Base-by-base conservation (phyloP, 208 protist species). In the Wallacemonas rigidus region DNA sequence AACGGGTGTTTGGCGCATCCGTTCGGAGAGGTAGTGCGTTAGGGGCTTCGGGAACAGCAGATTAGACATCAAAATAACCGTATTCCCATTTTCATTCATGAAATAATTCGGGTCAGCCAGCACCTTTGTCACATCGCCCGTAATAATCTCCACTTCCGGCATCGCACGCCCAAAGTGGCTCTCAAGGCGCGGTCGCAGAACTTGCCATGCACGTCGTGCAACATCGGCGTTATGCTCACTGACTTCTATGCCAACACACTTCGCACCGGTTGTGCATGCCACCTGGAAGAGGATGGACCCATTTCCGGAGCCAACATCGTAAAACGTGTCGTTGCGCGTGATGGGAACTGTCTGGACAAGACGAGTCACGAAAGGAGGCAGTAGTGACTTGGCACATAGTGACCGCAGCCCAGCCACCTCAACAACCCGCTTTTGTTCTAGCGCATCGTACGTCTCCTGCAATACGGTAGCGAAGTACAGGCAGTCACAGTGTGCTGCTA, bases 281-380 rank as follows among this genome's bases (percentile, higher is more conserved):
- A 92, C 79, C 68, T 92, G 87, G 72, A 92, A 88, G 15, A 92
- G 70, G 72, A 92, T 73, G 40, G 82, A 88, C n/a, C 87, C 87
- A 54, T 90, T 90, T 12, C 87, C 87, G 68, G 76, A 89, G 15
- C 87, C 87, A 69, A 92, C 76, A 63, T 92, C 87, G 50, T 84
- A 88, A 76, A 92, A 89, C 14, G 79, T 88, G 70, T 85, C 82
- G 41, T 83, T 60, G 41, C 74, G 65, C 2, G 67, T 81, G 40
- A 92, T 88, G 43, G 86, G 73, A 65, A 89, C 76, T 38, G 88
- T 43, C 1, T 65, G 62, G 44, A 90, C 75, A 50, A 92, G 74
- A 11, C 87, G 69, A 17, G 81, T 82, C 9, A 92, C 87, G 77
- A 92, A 92, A 2, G 77, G 77, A 39, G 87, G 79, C 14, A 92